These are phyloP conservation scores for Apocynum venetum DNA, from an alignment of 257 asterid species.

Conservation along the genomic window DNA sequence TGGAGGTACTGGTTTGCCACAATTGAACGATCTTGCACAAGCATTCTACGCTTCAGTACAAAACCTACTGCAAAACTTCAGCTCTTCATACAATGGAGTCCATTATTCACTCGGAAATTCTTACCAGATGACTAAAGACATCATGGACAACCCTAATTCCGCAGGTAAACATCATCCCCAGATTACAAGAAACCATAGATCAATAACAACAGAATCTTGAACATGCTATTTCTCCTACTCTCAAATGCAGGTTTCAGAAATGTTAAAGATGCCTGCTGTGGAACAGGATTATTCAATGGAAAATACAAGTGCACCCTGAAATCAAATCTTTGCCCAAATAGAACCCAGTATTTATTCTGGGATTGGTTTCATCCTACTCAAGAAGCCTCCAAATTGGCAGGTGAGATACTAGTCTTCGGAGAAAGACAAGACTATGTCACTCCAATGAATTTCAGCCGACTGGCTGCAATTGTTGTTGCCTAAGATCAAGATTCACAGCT, in stretches of 20 bases:
- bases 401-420: conserved; percentile 20
- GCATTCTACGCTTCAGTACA: conserved; percentile 34
- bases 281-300: conserved; percentile 37
- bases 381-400: conserved; percentile 39
- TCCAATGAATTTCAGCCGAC: conserved; percentile 26
- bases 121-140: conserved; percentile 38
- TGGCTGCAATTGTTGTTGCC: conserved; percentile 15
- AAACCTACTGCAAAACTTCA: conserved; percentile 27
- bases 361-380: conserved; percentile 59
- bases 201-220: background rate
- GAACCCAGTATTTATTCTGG: conserved; percentile 42
- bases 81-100: conserved; percentile 33
- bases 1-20: conserved; percentile 28
- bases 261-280: conserved; percentile 55
- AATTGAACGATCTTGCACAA: conserved; percentile 34
- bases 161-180: too few species aligned
- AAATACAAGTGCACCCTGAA: conserved; percentile 27
- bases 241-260: conserved; percentile 22
- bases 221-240: background rate
- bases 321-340: conserved; percentile 38
- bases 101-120: conserved; percentile 51
- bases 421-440: conserved; percentile 18
- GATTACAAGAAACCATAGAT: background rate
- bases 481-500: background rate
- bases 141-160: conserved; percentile 25